Evolutionary conservation across 441 rosid genomes (phyloP).

Genomic region (Cnidoscolus chayamansa): DNA sequence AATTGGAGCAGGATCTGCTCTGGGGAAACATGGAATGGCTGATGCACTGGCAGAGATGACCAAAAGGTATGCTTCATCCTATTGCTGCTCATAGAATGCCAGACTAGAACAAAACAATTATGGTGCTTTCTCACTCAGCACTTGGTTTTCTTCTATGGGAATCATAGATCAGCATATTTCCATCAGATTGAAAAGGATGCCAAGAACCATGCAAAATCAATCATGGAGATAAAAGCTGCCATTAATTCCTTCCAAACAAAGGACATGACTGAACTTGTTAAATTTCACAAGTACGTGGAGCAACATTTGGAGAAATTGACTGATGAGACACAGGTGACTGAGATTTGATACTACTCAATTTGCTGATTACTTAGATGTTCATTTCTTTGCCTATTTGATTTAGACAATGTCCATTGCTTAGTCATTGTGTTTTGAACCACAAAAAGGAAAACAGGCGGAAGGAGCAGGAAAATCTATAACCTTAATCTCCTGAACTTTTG

Average conservation of each 20-base stretch:
- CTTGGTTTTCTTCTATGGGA: neutral
- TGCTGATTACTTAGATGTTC: neutral
- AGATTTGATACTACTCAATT: neutral
- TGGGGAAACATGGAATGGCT: constrained; percentile 84
- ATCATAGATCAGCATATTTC: constrained; percentile 69
- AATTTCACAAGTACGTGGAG: constrained; percentile 58
- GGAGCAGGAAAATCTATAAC: neutral
- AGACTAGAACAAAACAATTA: neutral
- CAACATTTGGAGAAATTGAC: constrained; percentile 61
- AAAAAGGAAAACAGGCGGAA: neutral
- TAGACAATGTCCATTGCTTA: neutral
- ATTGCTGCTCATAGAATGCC: neutral
- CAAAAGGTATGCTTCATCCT: constrained; percentile 42
- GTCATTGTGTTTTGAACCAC: neutral
- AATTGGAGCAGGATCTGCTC: constrained; percentile 23
- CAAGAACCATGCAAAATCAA: constrained; percentile 48
- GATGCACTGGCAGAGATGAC: constrained; percentile 91
- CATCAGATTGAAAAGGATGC: constrained; percentile 74
- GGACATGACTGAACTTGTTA: constrained; percentile 61
- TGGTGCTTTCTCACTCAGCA: neutral
- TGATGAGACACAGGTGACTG: constrained; percentile 56
- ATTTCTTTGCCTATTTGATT: neutral
- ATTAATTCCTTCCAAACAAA: constrained; percentile 60
- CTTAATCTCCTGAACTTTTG: neutral
- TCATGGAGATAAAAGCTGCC: constrained; percentile 46